phyloP scores from a whole-genome alignment of 2,329 filamentous ascomycete genomes.

The Cladosporium phlei region DNA sequence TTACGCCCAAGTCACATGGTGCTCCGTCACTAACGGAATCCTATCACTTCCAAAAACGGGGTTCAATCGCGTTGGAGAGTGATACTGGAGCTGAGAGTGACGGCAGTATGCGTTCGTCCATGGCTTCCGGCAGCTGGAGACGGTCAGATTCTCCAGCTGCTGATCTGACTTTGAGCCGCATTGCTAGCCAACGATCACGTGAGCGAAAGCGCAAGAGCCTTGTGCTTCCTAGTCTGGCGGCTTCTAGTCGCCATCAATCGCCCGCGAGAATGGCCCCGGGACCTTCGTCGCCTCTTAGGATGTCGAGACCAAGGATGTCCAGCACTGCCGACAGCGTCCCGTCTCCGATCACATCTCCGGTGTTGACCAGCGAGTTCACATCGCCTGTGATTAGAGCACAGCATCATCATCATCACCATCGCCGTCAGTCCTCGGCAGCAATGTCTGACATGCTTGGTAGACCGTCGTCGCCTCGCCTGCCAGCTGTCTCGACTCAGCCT shows the following conservation, averaged over 20 bases:
- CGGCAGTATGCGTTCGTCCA: slow-evolving; percentile 77
- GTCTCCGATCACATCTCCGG: slow-evolving; percentile 85
- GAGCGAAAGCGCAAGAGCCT: slow-evolving; percentile 84
- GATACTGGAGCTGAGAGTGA: slow-evolving; percentile 82
- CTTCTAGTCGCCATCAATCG: slow-evolving; percentile 82
- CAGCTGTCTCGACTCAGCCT: slow-evolving; percentile 68
- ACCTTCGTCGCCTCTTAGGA: slow-evolving; percentile 73
- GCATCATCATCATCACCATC: slow-evolving; percentile 67
- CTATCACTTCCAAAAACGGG: slow-evolving; percentile 59
- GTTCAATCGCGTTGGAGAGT: slow-evolving; percentile 75
- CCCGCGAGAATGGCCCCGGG: slow-evolving; percentile 69
- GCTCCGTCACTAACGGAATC: slow-evolving; percentile 49
- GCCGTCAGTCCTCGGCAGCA: slow-evolving; percentile 85
- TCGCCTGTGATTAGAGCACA: slow-evolving; percentile 60
- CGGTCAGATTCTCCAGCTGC: slow-evolving; percentile 87
- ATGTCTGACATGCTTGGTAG: slow-evolving; percentile 61
- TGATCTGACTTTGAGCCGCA: slow-evolving; percentile 71
- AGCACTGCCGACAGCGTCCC: slow-evolving; percentile 58
- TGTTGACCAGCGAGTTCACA: slow-evolving; percentile 77
- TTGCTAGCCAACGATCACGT: slow-evolving; percentile 61
- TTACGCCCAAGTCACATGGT: slow-evolving; percentile 80
- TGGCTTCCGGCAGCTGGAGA: slow-evolving; percentile 51
- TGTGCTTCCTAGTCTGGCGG: slow-evolving; percentile 62
- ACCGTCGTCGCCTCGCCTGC: slow-evolving; percentile 77
- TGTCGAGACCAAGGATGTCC: slow-evolving; percentile 71